phyloP scores from a whole-genome alignment of 2,329 filamentous ascomycete genomes.

The Fusarium hostae region DNA sequence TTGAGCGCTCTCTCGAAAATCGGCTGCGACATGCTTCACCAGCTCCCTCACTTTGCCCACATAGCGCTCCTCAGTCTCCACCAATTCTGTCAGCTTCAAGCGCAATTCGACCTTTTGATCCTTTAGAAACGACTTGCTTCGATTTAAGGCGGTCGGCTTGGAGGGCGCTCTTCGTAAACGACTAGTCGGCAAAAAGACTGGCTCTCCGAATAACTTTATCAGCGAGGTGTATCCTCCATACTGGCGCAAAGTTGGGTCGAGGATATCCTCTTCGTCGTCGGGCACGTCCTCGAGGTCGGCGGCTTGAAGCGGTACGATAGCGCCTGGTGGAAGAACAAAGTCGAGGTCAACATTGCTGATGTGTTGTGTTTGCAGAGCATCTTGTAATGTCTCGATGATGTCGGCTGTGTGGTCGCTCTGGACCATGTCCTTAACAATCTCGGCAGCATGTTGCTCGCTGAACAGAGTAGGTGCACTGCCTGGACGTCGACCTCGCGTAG shows the following conservation, averaged over 20 bases:
- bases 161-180: slow-evolving; percentile 87
- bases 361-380: slow-evolving; percentile 82
- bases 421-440: slow-evolving; percentile 86
- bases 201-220: slow-evolving; percentile 82
- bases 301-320: slow-evolving; percentile 73
- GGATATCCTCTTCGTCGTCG: slow-evolving; percentile 72
- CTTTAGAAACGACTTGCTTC: slow-evolving; percentile 79
- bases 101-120: slow-evolving; percentile 86
- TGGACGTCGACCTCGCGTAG: slow-evolving; percentile 66
- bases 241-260: slow-evolving; percentile 72
- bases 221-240: slow-evolving; percentile 83
- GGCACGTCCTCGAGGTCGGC: slow-evolving; percentile 69
- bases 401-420: slow-evolving; percentile 81
- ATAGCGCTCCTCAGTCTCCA: slow-evolving; percentile 95
- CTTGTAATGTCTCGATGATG: slow-evolving; percentile 77
- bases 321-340: slow-evolving; percentile 81
- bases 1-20: slow-evolving; percentile 78
- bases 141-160: slow-evolving; percentile 82
- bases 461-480: slow-evolving; percentile 78
- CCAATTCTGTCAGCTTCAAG: slow-evolving; percentile 88
- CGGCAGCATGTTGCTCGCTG: slow-evolving; percentile 90
- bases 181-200: slow-evolving; percentile 87
- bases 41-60: slow-evolving; percentile 88
- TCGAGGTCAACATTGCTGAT: slow-evolving; percentile 89
- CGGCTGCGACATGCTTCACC: slow-evolving; percentile 81